Conservation (phyloP, 1,284 basidiomycete genomes). For the Coniferiporia weirii region DNA sequence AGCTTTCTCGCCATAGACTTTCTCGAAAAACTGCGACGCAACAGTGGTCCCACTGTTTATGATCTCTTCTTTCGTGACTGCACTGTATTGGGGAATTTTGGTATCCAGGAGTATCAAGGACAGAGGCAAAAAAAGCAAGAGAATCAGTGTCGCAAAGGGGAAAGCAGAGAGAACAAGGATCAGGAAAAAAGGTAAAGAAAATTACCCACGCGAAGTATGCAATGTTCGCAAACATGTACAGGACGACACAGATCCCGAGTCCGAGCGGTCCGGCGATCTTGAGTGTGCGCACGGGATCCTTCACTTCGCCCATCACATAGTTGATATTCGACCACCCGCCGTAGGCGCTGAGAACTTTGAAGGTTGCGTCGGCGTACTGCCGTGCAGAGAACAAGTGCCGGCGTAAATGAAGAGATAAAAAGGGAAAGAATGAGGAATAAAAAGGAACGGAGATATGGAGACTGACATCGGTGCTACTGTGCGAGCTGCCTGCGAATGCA, state of each 20-base stretch:
- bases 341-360: constrained; percentile 54
- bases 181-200: constrained; percentile 9
- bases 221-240: constrained; percentile 50
- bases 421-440: not conserved
- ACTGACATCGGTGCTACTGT: constrained; percentile 37
- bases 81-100: constrained; percentile 21
- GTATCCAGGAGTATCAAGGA: not conserved
- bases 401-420: no score
- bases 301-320: constrained; percentile 52
- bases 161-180: no score
- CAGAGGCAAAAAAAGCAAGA: not conserved
- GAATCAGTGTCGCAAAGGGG: no score
- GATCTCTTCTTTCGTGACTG: constrained; percentile 42
- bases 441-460: not conserved
- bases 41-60: constrained; percentile 41
- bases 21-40: constrained; percentile 48
- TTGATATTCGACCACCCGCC: constrained; percentile 50
- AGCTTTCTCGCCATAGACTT: constrained; percentile 46
- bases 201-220: constrained; percentile 40
- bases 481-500: constrained; percentile 45
- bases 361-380: constrained; percentile 52
- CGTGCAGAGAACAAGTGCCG: not conserved
- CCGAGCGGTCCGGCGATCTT: constrained; percentile 52
- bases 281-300: constrained; percentile 46
- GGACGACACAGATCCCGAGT: constrained; percentile 37